phyloP scores from a whole-genome alignment of 805 yeast genomes.

The Metschnikowia peoriensis region DNA sequence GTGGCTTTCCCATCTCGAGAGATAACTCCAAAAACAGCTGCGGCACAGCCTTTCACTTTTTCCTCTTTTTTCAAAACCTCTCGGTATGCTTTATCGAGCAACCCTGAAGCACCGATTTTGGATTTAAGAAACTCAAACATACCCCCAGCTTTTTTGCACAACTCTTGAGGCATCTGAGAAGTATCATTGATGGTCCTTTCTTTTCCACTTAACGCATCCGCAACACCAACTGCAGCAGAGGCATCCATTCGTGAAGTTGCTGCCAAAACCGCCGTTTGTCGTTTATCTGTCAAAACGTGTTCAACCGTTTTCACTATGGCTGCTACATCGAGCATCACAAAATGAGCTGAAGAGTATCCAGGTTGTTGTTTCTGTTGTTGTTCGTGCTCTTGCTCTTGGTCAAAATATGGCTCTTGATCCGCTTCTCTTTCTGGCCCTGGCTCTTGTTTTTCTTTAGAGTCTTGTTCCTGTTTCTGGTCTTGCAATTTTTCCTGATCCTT shows the following conservation, averaged over 20 bases:
- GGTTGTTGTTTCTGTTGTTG: not conserved
- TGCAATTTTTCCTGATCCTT: too few relatives aligned
- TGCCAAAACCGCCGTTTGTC: not conserved
- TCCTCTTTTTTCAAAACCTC: not conserved
- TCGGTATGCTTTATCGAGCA: slow-evolving; percentile 4
- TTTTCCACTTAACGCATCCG: not conserved
- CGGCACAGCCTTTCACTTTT: not conserved
- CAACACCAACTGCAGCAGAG: not conserved
- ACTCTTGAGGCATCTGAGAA: not conserved
- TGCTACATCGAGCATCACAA: not conserved
- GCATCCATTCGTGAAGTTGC: not conserved
- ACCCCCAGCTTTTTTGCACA: not conserved
- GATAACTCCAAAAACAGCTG: slow-evolving; percentile 1
- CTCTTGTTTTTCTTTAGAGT: too few relatives aligned
- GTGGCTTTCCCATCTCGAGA: not conserved
- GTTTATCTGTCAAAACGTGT: not conserved
- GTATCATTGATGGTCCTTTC: not conserved
- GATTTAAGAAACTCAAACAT: not conserved
- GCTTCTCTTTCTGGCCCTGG: too few relatives aligned
- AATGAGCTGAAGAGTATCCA: not conserved
- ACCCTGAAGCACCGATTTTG: not conserved
- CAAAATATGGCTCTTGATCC: too few relatives aligned
- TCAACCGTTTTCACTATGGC: not conserved
- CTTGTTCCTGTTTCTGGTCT: too few relatives aligned
- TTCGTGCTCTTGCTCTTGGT: not conserved